phyloP scores from a whole-genome alignment of 148 eudicot species.

The Oxyria digyna region DNA sequence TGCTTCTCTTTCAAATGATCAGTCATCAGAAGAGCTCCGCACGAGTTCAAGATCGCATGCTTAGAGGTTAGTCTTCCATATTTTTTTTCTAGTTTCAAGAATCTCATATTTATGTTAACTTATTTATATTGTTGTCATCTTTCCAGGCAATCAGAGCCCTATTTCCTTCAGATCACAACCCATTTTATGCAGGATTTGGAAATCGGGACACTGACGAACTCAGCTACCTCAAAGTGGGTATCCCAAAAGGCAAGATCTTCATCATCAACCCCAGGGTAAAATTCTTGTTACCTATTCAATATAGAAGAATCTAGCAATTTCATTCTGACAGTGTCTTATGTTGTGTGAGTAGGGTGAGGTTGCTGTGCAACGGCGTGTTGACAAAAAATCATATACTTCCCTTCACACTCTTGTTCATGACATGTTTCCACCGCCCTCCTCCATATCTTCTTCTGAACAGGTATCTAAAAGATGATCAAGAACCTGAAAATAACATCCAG shows the following conservation, averaged over 20 bases:
- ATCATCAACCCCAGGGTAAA: conserved; percentile 86
- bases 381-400: conserved; percentile 67
- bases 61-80: conserved; percentile 81
- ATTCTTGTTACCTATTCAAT: not conserved
- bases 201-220: conserved; percentile 92
- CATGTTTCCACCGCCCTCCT: conserved; percentile 64
- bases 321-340: not conserved
- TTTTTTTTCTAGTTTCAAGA: conserved; percentile 17
- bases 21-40: conserved; percentile 98
- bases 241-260: conserved; percentile 79
- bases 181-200: conserved; percentile 97
- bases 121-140: no score
- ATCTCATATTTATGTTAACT: not conserved
- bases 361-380: conserved; percentile 55
- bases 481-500: not conserved
- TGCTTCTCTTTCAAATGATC: conserved; percentile 12
- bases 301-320: not conserved
- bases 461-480: conserved; percentile 15
- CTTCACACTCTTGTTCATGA: conserved; percentile 71
- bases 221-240: conserved; percentile 87
- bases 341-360: conserved; percentile 56
- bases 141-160: conserved; percentile 71
- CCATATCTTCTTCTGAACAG: conserved; percentile 35
- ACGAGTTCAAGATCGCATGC: conserved; percentile 93
- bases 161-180: conserved; percentile 66